Percentiles rank a stretch among this genome's conserved stretches.
phyloP scores from a whole-genome alignment of 1,139 yeast species.

The Candida neerlandica region DNA sequence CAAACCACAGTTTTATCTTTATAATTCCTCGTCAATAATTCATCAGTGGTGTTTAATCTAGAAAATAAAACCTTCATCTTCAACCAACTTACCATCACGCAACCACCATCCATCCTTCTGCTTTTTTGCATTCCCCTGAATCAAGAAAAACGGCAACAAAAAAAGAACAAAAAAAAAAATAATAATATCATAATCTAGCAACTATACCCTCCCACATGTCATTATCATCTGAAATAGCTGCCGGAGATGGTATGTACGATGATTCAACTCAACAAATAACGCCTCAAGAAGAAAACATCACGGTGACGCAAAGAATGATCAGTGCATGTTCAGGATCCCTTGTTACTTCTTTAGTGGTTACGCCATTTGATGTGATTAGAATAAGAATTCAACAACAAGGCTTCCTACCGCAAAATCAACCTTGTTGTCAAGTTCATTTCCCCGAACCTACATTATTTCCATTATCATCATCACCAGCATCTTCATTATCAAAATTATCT shows the following conservation, averaged over 20 bases:
- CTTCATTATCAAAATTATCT: no score
- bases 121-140: no score
- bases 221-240: conserved; percentile 42
- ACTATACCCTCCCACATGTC: conserved; percentile 24
- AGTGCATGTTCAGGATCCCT: conserved; percentile 92
- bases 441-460: conserved; percentile 9
- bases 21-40: background rate
- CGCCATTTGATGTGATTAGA: conserved; percentile 93
- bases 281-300: conserved; percentile 28
- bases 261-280: conserved; percentile 14
- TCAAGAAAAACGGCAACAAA: no score
- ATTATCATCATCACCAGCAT: no score
- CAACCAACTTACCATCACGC: background rate
- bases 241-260: conserved; percentile 35
- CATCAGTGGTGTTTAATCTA: background rate
- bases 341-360: conserved; percentile 81
- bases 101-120: background rate
- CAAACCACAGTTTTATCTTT: background rate
- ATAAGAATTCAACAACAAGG: conserved; percentile 91
- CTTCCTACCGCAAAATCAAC: conserved; percentile 43
- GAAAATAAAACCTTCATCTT: background rate
- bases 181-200: background rate
- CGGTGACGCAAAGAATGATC: conserved; percentile 69
- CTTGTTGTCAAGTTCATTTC: conserved; percentile 31
- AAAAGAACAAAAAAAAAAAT: background rate